Evolutionary conservation across 2,329 filamentous ascomycete genomes (phyloP), one percentile per base, ranked within the genome.

Genomic region (Trichoderma koningiopsis): DNA sequence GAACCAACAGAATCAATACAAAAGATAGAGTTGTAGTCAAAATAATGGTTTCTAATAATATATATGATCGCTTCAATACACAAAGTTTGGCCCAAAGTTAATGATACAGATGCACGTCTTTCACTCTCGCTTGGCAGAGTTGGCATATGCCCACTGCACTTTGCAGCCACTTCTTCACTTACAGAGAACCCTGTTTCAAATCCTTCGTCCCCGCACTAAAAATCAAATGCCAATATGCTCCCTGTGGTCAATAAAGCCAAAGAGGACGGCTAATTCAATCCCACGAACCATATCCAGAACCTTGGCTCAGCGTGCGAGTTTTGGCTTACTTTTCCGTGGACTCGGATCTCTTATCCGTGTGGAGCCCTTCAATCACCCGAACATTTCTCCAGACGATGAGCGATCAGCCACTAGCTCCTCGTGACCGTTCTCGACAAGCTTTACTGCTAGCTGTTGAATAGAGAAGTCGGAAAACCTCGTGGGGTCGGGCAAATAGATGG

Each of bases 321-420:
- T 31, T 49, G 53, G 52, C 37, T n/a, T 11, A 55, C 63, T 66
- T 66, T 66, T 66, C 63, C 63, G 63, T 58, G 13, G 16, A 22
- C 19, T 49, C 63, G 63, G 63, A 53, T n/a, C 53, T 24, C 5
- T 66, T 66, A 49, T 66, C 63, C 63, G 63, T 66, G 63, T 24
- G 59, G 59, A 49, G 59, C 59, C 27, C 22, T 55, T 27, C 27
- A 35, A 58, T 47, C 33, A 8, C 63, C 63, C 63, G 63, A 66
- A 56, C 63, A 66, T n/a, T 66, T 66, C 63, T 49, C 63, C 63
- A 66, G 43, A 49, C n/a, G 57, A n/a, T 43, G 40, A 55, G 27
- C 40, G 53, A 66, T 66, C 53, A 27, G 37, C 53, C 29, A 29
- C 63, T 58, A 58, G 53, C 47, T 49, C 29, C 53, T 66, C 53